Base-by-base conservation (phyloP, 768 basidiomycete genomes). In the Cystobasidium tubakii region DNA sequence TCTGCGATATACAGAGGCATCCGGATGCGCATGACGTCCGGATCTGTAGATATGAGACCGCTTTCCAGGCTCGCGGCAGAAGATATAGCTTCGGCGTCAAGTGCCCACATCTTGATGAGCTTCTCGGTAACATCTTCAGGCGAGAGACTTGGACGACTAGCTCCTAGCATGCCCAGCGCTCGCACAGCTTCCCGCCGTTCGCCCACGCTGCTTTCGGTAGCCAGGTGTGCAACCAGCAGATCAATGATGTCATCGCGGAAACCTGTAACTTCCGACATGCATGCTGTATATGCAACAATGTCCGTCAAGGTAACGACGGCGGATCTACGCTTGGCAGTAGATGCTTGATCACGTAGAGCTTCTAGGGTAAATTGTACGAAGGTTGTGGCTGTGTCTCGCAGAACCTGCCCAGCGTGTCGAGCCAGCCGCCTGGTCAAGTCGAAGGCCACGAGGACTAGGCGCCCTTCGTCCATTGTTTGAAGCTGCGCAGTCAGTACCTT, bases 291-390 rank as follows among this genome's bases (percentile, higher is more conserved):
- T 6, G 54, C 69, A 12, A 71, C 69, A 17, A 71, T 43, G 10
- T 71, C 69, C 21, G 55, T 71, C 34, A 71, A 23, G 21, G 69
- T 46, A 4, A 55, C 13, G 13, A 71, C 69, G 29, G 69, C 69
- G 12, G 29, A 9, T 23, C 69, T 31, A 9, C 69, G 53, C 69
- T 71, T 71, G 17, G 12, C 34, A 9, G 17, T n/a, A n/a, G 50
- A 60, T 39, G 69, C 55, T 31, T 71, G 69, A 60, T 71, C 69
- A n/a, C 69, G 69, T 27, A 71, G 54, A 19, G 27, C 69, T n/a
- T 55, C 34, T 2, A 23, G n/a, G 25, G 69, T 39, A 12, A 9
- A 27, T 3, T 55, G 21, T n/a, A 60, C 29, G 44, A 71, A 71
- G 55, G 23, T 7, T 31, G 33, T 31, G 12, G 55, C 69, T 2